phyloP scores from a whole-genome alignment of 441 rosid species.

The Pelargonium cotyledonis region DNA sequence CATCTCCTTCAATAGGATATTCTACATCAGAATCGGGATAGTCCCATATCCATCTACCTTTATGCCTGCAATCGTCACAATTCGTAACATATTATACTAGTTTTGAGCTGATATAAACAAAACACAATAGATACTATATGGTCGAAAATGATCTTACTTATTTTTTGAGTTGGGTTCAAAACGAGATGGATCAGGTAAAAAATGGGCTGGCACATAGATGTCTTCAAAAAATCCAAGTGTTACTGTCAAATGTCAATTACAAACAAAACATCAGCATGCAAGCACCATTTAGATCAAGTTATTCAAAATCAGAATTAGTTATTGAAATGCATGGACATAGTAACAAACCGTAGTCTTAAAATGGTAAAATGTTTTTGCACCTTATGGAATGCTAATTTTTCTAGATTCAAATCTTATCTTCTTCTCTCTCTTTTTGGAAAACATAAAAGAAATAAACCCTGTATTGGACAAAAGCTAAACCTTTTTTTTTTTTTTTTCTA shows the following conservation, averaged over 20 bases:
- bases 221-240: conserved; percentile 95
- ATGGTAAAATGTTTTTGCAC: too few species aligned
- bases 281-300: background rate
- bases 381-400: too few species aligned
- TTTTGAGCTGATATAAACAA: too few species aligned
- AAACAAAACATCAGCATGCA: conserved; percentile 8
- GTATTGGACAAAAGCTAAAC: too few species aligned
- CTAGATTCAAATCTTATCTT: too few species aligned
- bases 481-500: too few species aligned
- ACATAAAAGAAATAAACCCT: too few species aligned
- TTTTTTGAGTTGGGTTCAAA: conserved; percentile 45
- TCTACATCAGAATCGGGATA: conserved; percentile 21
- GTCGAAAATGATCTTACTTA: conserved; percentile 32
- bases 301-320: background rate
- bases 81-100: background rate
- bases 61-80: conserved; percentile 39
- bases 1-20: conserved; percentile 49
- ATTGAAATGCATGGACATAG: background rate
- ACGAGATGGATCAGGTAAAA: conserved; percentile 46
- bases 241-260: conserved; percentile 42
- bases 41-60: conserved; percentile 68
- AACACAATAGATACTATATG: background rate
- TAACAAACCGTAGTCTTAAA: too few species aligned
- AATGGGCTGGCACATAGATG: conserved; percentile 54
- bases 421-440: too few species aligned